These are phyloP conservation scores for Solanum neorickii DNA, from an alignment of 257 asterid genomes.

Conservation along the genomic window DNA sequence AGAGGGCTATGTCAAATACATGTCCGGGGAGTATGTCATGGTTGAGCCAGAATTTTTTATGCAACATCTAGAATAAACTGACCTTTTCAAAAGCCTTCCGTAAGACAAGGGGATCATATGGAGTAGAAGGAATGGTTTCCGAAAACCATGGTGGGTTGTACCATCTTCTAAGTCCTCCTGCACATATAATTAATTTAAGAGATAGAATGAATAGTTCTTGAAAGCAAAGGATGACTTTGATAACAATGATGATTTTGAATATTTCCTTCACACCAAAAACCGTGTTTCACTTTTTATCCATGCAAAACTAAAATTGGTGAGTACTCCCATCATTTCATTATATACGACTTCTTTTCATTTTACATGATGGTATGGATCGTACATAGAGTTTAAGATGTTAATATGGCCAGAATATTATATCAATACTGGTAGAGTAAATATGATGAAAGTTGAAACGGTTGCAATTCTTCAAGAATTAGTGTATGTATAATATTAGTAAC, in stretches of 20 bases:
- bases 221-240: background rate
- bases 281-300: background rate
- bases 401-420: background rate
- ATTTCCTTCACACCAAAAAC: background rate
- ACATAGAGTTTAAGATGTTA: background rate
- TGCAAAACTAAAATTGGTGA: background rate
- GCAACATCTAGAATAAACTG: conserved; percentile 7
- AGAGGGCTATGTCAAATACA: background rate
- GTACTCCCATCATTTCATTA: background rate
- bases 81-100: conserved; percentile 96
- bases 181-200: conserved; percentile 5
- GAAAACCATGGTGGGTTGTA: conserved; percentile 90
- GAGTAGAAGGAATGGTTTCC: conserved; percentile 66
- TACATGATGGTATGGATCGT: background rate
- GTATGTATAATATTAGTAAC: background rate
- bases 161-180: conserved; percentile 92
- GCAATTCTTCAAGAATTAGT: background rate
- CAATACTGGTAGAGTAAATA: background rate
- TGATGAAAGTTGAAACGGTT: background rate
- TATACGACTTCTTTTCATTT: background rate
- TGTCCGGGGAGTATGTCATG: background rate
- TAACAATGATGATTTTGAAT: background rate
- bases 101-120: conserved; percentile 65
- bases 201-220: background rate
- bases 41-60: background rate